Evolutionary conservation across 2,329 filamentous ascomycete species (phyloP).

Genomic region (Gnomoniopsis smithogilvyi): DNA sequence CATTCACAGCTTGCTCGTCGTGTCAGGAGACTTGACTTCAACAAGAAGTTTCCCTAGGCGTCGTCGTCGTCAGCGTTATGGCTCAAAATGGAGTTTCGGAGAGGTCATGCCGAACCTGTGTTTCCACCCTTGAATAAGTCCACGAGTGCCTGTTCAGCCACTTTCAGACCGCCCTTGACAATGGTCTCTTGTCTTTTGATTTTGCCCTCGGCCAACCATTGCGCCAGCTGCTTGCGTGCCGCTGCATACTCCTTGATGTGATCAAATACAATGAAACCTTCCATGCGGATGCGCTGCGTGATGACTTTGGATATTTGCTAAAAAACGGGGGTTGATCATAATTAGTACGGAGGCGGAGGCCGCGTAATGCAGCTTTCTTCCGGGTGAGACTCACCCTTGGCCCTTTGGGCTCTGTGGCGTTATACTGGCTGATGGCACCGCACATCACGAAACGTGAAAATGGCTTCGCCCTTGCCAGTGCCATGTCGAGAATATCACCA

Average conservation of each 20-base stretch:
- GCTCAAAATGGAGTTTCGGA: background rate
- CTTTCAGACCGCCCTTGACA: slow-evolving; percentile 61
- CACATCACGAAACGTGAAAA: slow-evolving; percentile 68
- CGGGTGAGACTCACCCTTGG: slow-evolving; percentile 7
- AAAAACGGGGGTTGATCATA: background rate
- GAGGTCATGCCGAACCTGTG: slow-evolving; percentile 44
- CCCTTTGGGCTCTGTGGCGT: slow-evolving; percentile 12
- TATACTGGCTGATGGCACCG: slow-evolving; percentile 37
- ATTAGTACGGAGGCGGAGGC: background rate
- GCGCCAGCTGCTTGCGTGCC: slow-evolving; percentile 58
- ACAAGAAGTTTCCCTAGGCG: slow-evolving; percentile 48
- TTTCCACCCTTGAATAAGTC: slow-evolving; percentile 68
- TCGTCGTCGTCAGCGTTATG: background rate
- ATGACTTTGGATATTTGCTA: slow-evolving; percentile 19
- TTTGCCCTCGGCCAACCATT: slow-evolving; percentile 69
- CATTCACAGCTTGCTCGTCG: slow-evolving; percentile 12
- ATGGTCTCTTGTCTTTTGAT: slow-evolving; percentile 70
- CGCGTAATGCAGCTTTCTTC: background rate
- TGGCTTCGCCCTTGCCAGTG: slow-evolving; percentile 58
- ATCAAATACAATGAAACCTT: slow-evolving; percentile 74
- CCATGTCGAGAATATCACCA: slow-evolving; percentile 66
- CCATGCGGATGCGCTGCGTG: slow-evolving; percentile 38
- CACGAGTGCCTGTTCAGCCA: slow-evolving; percentile 60
- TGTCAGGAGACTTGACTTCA: slow-evolving; percentile 41
- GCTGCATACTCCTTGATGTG: slow-evolving; percentile 53